Evolutionary conservation across 2,329 filamentous ascomycete species (phyloP), one percentile per base, ranked within the genome.

Genomic region (Beauveria sp.): DNA sequence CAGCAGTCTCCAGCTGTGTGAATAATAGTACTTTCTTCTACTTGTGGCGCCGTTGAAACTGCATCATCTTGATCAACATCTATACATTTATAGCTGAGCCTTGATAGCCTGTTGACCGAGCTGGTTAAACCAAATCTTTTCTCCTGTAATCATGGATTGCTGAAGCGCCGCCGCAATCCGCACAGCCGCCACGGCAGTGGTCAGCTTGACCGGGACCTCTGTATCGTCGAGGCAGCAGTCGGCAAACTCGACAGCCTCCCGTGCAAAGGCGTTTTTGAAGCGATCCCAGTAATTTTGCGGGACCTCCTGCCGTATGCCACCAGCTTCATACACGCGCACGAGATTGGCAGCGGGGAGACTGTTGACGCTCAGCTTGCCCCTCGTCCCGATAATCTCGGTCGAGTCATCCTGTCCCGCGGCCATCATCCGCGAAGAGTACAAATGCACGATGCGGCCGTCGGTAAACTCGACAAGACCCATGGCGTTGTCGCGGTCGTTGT

Each of bases 121-220:
- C 70, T 82, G 78, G 69, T 86, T 80, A 66, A 88, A 89, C 57
- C 74, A 77, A 38, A 86, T 82, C 73, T 83, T 84, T 69, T 78
- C 75, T 8, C 79, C 82, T 0, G 74, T 77, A 55, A 81, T 77
- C 70, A 86, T 70, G 16, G 77, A 76, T 68, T 86, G 81, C 69
- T 86, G 83, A 64, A 87, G 69, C 5, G 82, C 83, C 53, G 78
- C 78, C 0, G 83, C 86, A 71, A 89, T 87, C 69, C 78, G 77
- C 10, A 89, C 79, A 0, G 83, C 80, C 61, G 82, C 77, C 16
- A 87, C 81, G 2, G 84, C 84, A 20, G 82, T 81, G 34, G 73
- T 70, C 52, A 87, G 69, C 70, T 81, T 81, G 66, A 88, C 76
- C 0, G 84, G 84, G 53, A 85, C 71, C 16, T 76, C 71, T 20